These are phyloP conservation scores for Nemophila menziesii DNA, from an alignment of 257 asterid genomes.

Conservation along the genomic window DNA sequence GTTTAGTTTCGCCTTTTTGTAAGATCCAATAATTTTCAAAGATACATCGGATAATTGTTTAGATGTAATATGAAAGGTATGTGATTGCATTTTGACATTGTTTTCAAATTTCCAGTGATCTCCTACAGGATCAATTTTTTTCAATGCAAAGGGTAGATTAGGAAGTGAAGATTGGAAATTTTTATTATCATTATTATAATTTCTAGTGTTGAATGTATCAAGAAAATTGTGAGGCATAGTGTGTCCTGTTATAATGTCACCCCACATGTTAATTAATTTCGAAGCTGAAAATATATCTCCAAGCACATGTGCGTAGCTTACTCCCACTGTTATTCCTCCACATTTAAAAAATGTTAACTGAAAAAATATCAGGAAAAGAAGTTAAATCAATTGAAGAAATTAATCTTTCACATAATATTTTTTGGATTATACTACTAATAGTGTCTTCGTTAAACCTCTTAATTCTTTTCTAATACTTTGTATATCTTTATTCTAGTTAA, in stretches of 20 bases:
- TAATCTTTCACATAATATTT: no score
- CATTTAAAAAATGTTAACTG: constrained; percentile 67
- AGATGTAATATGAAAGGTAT: constrained; percentile 30
- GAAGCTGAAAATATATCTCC: constrained; percentile 72
- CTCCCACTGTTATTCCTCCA: constrained; percentile 66
- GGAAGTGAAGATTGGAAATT: constrained; percentile 5
- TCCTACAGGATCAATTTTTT: constrained; percentile 36
- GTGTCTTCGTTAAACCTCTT: no score
- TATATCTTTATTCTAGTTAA: no score
- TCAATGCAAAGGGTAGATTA: constrained; percentile 25
- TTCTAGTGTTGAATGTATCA: not conserved
- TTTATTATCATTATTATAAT: not conserved
- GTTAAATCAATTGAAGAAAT: not conserved
- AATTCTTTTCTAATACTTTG: no score
- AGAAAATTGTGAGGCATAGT: constrained; percentile 7
- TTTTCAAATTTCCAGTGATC: constrained; percentile 41
- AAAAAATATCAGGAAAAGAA: not conserved
- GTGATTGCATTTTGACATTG: constrained; percentile 27
- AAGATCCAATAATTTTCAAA: constrained; percentile 6
- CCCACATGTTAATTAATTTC: constrained; percentile 44
- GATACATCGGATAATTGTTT: constrained; percentile 14
- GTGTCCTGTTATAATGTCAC: constrained; percentile 21
- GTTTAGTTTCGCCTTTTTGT: constrained; percentile 1
- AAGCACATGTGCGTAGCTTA: constrained; percentile 65
- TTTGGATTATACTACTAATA: no score